Conservation (phyloP, 2,329 filamentous ascomycete species). For the Aureobasidium sp. region DNA sequence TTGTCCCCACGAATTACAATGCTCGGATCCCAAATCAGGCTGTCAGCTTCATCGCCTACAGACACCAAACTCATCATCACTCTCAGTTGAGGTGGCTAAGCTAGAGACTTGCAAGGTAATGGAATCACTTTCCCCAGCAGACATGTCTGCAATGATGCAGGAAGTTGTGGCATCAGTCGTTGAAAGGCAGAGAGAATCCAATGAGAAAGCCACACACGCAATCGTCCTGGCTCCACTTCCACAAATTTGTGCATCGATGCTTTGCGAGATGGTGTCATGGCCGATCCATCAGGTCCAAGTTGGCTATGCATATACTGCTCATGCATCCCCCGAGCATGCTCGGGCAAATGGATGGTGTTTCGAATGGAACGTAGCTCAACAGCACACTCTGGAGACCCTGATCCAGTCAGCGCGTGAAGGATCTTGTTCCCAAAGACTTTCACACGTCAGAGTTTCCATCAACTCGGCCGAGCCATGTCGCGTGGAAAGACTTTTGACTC, state of each 20-base stretch:
- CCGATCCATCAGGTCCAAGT: slow-evolving; percentile 10
- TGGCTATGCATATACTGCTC: slow-evolving; percentile 1
- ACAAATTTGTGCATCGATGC: neutral
- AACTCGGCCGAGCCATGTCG: slow-evolving; percentile 8
- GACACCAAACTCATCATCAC: neutral
- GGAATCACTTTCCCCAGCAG: neutral
- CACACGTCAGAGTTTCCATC: slow-evolving; percentile 12
- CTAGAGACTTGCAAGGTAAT: neutral
- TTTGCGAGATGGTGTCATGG: slow-evolving; percentile 14
- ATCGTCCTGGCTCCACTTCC: slow-evolving; percentile 21
- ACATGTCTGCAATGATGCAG: neutral
- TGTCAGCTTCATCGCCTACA: slow-evolving; percentile 11
- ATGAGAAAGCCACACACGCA: slow-evolving; percentile 7
- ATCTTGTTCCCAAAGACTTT: neutral
- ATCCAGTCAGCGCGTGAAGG: slow-evolving; percentile 5
- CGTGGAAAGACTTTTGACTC: slow-evolving; percentile 6
- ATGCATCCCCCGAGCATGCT: neutral
- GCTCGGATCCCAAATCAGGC: slow-evolving; percentile 7
- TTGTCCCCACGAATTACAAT: slow-evolving; percentile 4
- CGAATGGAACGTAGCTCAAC: neutral
- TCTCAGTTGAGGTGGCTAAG: neutral
- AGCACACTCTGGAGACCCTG: neutral
- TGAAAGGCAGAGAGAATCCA: neutral
- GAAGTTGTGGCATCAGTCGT: neutral
- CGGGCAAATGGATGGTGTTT: neutral